Percentiles rank a stretch among this genome's conserved stretches.
Evolutionary conservation across 768 basidiomycete genomes (phyloP).

Genomic region (Russula abietina): DNA sequence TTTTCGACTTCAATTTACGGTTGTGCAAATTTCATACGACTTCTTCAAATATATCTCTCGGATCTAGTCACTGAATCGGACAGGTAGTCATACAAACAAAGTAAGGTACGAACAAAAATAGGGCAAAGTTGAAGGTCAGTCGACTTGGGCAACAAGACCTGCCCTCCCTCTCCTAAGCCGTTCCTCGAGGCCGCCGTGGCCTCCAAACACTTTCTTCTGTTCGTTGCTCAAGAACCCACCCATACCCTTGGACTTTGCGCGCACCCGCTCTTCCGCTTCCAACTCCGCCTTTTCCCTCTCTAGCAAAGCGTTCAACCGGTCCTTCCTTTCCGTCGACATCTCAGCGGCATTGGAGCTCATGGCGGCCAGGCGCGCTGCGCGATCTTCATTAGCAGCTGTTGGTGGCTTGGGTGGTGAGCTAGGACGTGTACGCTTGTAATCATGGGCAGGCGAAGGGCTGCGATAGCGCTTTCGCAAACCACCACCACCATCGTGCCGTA

Average conservation of each 20-base stretch:
- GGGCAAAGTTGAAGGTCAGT: constrained; percentile 33
- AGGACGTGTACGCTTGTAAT: constrained; percentile 47
- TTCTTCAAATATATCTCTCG: constrained; percentile 16
- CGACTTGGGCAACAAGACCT: constrained; percentile 61
- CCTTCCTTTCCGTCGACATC: constrained; percentile 63
- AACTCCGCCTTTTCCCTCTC: constrained; percentile 74
- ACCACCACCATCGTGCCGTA: constrained; percentile 26
- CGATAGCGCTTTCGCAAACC: constrained; percentile 37
- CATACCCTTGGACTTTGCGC: constrained; percentile 70
- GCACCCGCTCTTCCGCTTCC: constrained; percentile 61
- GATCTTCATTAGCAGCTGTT: constrained; percentile 41
- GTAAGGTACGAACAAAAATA: constrained; percentile 6
- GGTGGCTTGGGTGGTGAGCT: constrained; percentile 34
- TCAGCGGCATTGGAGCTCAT: constrained; percentile 74
- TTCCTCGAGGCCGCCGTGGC: constrained; percentile 71
- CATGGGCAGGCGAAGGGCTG: constrained; percentile 32
- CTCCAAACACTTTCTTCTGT: constrained; percentile 80
- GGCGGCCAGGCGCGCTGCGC: constrained; percentile 82
- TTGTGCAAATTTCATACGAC: constrained; percentile 10
- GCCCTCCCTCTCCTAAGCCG: constrained; percentile 67
- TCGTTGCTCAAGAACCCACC: constrained; percentile 78
- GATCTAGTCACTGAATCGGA: constrained; percentile 7
- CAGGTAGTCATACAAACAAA: constrained; percentile 2
- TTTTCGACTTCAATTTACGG: not conserved
- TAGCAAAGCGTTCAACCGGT: constrained; percentile 59